Percentiles rank a stretch among this genome's conserved stretches.
These are phyloP conservation scores for Pilatotrama ljubarskyi DNA, from an alignment of 768 basidiomycete genomes.

Conservation along the genomic window DNA sequence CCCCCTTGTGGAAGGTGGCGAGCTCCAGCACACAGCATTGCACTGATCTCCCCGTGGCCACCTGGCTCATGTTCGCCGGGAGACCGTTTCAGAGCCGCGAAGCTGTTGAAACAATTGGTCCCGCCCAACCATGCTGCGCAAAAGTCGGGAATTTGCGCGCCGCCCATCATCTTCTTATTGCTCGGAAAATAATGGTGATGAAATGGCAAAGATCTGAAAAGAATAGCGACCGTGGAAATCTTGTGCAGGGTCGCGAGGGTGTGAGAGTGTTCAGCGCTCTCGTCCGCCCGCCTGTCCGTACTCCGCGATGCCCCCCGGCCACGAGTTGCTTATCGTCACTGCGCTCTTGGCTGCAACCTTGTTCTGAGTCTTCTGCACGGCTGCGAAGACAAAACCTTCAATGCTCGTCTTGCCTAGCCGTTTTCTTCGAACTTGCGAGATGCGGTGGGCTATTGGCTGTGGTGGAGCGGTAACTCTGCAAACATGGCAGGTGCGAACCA, in stretches of 20 bases:
- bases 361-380: not conserved
- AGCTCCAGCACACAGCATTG: constrained; percentile 11
- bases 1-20: constrained; percentile 5
- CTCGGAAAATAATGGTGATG: not conserved
- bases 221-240: constrained; percentile 7
- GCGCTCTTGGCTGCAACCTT: constrained; percentile 3
- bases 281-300: constrained; percentile 6
- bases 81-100: constrained; percentile 19
- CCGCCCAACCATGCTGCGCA: constrained; percentile 4
- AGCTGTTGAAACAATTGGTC: constrained; percentile 18
- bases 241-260: constrained; percentile 17
- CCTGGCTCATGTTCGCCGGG: constrained; percentile 10
- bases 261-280: constrained; percentile 16
- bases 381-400: not conserved
- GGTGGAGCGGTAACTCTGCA: not conserved
- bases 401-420: not conserved
- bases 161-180: not conserved
- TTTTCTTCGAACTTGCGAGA: too few relatives aligned
- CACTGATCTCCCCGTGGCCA: not conserved
- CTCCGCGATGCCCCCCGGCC: constrained; percentile 16
- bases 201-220: not conserved
- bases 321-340: constrained; percentile 9
- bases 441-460: not conserved
- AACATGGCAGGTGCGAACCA: not conserved
- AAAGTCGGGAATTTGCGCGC: not conserved